phyloP scores from a whole-genome alignment of 805 yeast genomes.

The Kodamaea sagamina region DNA sequence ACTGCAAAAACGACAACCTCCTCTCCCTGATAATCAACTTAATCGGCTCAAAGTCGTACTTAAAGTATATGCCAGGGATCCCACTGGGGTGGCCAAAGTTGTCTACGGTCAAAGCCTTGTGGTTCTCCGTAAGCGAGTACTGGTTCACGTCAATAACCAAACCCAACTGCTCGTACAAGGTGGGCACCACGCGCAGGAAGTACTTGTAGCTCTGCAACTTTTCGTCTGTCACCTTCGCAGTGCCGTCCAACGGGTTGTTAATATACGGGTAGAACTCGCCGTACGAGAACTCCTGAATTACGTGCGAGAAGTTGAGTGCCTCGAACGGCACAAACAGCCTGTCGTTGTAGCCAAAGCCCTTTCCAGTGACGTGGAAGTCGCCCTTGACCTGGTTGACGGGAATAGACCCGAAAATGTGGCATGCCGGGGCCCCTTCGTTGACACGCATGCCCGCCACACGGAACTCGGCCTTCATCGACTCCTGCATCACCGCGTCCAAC shows the following conservation, averaged over 20 bases:
- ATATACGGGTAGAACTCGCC: slow-evolving; percentile 88
- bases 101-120: slow-evolving; percentile 23
- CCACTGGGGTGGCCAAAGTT: slow-evolving; percentile 24
- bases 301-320: slow-evolving; percentile 76
- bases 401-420: slow-evolving; percentile 79
- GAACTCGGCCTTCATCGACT: slow-evolving; percentile 67
- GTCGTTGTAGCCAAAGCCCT: slow-evolving; percentile 63
- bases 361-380: slow-evolving; percentile 79
- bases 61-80: slow-evolving; percentile 79
- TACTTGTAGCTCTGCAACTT: slow-evolving; percentile 60
- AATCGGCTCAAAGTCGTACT: slow-evolving; percentile 88
- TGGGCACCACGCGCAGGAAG: slow-evolving; percentile 79
- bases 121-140: slow-evolving; percentile 67
- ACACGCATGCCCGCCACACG: slow-evolving; percentile 42
- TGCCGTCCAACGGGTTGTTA: slow-evolving; percentile 83
- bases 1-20: slow-evolving; percentile 75
- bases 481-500: slow-evolving; percentile 64
- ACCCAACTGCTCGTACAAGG: slow-evolving; percentile 71
- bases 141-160: slow-evolving; percentile 77
- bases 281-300: slow-evolving; percentile 82
- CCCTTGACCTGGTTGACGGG: slow-evolving; percentile 88
- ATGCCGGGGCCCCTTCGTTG: slow-evolving; percentile 68
- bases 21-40: slow-evolving; percentile 66
- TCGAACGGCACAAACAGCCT: slow-evolving; percentile 49
- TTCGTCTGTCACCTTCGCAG: slow-evolving; percentile 57